Evolutionary conservation across 805 yeast genomes (phyloP).

Genomic region (Yarrowia hollandica): DNA sequence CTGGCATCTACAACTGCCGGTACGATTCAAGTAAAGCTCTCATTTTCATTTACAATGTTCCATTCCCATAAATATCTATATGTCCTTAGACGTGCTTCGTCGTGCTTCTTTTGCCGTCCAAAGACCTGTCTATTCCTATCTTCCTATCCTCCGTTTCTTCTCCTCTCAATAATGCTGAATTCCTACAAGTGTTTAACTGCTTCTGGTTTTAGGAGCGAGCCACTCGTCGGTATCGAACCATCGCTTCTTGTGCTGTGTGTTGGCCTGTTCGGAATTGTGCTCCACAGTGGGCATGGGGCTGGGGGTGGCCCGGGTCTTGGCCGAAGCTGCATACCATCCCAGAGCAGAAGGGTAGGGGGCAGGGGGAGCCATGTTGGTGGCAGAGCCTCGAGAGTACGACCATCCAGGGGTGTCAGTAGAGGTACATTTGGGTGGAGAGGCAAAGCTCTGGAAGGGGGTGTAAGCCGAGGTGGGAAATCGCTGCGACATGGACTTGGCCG

Average conservation of each 20-base stretch:
- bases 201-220: conserved; percentile 20
- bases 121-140: no score
- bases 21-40: no score
- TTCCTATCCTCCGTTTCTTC: not conserved
- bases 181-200: not conserved
- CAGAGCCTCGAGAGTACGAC: conserved; percentile 65
- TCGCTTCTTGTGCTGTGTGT: conserved; percentile 25
- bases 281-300: conserved; percentile 22
- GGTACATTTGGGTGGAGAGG: conserved; percentile 46
- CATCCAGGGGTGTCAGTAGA: conserved; percentile 87
- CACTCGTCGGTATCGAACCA: conserved; percentile 25
- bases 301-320: conserved; percentile 15
- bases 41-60: conserved; percentile 15
- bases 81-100: not conserved
- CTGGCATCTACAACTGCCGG: no score
- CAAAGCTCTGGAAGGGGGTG: conserved; percentile 54
- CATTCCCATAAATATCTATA: conserved; percentile 27
- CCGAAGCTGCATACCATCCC: conserved; percentile 35
- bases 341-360: conserved; percentile 34
- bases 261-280: conserved; percentile 9
- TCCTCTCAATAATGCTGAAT: not conserved
- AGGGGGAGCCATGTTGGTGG: conserved; percentile 66
- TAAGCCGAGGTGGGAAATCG: conserved; percentile 68
- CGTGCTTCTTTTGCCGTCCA: not conserved
- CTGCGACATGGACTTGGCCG: conserved; percentile 53